Evolutionary conservation across 2,329 filamentous ascomycete species (phyloP).

Genomic region (Phaeosphaeriaceae sp.): DNA sequence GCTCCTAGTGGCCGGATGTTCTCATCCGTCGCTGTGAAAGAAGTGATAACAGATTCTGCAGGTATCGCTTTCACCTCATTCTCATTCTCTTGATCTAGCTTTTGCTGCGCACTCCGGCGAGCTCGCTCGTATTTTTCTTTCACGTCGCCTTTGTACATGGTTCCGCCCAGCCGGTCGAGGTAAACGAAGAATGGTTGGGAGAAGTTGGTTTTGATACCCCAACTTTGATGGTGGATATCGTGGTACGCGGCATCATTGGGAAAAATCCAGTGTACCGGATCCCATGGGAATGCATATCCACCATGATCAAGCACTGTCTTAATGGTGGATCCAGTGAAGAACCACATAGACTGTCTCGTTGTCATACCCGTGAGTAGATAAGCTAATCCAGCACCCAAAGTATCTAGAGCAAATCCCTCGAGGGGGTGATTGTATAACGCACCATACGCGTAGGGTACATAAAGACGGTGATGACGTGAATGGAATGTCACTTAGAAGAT

Average conservation of each 20-base stretch:
- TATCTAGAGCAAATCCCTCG: constrained; percentile 93
- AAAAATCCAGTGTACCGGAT: constrained; percentile 88
- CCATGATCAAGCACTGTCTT: constrained; percentile 99
- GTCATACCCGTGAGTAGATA: constrained; percentile 85
- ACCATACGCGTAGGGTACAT: constrained; percentile 96
- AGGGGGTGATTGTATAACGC: constrained; percentile 96
- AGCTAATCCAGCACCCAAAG: constrained; percentile 80
- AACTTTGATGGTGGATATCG: constrained; percentile 98
- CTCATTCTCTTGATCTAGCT: constrained; percentile 58
- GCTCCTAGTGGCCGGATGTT: constrained; percentile 32
- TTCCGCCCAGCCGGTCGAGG: constrained; percentile 85
- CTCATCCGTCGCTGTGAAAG: constrained; percentile 32
- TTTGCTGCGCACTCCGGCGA: constrained; percentile 62
- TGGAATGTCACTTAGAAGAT: constrained; percentile 75
- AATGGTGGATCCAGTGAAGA: constrained; percentile 87
- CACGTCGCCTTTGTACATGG: constrained; percentile 75
- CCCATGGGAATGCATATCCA: constrained; percentile 93
- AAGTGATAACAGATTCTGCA: constrained; percentile 19
- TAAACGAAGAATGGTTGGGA: constrained; percentile 93
- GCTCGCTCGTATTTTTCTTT: constrained; percentile 64
- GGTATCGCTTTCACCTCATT: constrained; percentile 24
- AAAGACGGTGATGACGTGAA: constrained; percentile 93
- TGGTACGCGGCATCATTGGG: constrained; percentile 97
- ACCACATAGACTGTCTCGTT: constrained; percentile 83
- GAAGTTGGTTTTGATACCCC: constrained; percentile 97